A percentile compares a stretch with the other conserved stretches of the same genome.
Conservation (phyloP, 2,329 filamentous ascomycete genomes). For the Ceratocystis harringtonii region DNA sequence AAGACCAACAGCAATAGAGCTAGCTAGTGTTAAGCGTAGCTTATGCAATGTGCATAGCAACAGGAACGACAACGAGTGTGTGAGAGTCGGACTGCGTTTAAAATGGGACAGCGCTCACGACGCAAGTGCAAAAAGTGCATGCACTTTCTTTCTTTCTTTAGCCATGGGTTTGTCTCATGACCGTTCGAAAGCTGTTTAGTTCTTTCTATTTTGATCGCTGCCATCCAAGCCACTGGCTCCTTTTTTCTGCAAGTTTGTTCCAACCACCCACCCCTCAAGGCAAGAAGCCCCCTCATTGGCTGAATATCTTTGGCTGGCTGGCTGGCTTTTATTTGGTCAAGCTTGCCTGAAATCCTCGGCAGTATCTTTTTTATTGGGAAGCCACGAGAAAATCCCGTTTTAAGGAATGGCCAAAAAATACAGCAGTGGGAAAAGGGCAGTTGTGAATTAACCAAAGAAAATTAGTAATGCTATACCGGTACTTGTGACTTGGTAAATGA, state of each 20-base stretch:
- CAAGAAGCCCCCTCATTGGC: too few species aligned
- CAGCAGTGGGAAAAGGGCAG: too few species aligned
- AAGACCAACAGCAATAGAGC: background rate
- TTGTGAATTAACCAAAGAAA: too few species aligned
- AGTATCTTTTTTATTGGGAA: too few species aligned
- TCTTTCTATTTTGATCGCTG: constrained; percentile 15
- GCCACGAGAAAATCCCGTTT: too few species aligned
- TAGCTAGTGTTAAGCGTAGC: background rate
- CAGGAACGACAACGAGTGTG: background rate
- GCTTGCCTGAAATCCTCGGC: background rate
- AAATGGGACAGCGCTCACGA: too few species aligned
- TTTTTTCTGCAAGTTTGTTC: background rate
- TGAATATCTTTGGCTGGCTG: background rate
- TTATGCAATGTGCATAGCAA: background rate
- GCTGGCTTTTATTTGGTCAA: background rate
- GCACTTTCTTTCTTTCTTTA: background rate
- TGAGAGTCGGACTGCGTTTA: too few species aligned
- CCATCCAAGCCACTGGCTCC: constrained; percentile 9
- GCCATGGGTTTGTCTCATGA: background rate
- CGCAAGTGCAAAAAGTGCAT: background rate
- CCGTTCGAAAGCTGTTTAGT: background rate
- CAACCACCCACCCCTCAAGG: background rate
- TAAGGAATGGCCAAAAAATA: too few species aligned
- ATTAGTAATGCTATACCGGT: background rate
- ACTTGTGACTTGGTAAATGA: background rate